Evolutionary conservation across 306 rosid genomes (phyloP), one percentile per base, ranked within the genome.

Genomic region (Prosopis cineraria): DNA sequence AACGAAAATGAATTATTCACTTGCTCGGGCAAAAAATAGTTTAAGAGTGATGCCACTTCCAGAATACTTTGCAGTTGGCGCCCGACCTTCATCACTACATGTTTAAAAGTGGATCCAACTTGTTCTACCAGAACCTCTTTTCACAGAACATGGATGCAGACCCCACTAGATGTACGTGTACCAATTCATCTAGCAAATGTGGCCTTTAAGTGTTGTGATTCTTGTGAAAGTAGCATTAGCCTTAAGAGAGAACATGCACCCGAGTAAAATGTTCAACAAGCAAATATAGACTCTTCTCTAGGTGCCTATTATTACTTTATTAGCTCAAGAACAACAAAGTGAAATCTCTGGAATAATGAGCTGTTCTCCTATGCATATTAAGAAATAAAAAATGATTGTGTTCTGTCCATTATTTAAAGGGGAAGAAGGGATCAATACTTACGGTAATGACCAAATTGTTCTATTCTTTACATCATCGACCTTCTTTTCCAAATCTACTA

Each of bases 361-460:
- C 27, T 60, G 47, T 43, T 55, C 33, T 40, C 17, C 22, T 37
- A 50, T 73, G 71, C 74, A 70, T 60, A 70, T 70, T 56, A 5
- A 73, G 58, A 82, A 73, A 68, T 27, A 78, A 64, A 36, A 73
- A 58, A 31, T 5, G 68, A n/a, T 45, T 55, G 59, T 31, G 66
- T n/a, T 17, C 40, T 80, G 47, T 39, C 37, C 36, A 10, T 12
- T 56, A 22, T 40, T 24, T 3, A 55, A 40, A 7, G 67, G 47
- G 66, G 43, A 39, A 68, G 36, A 80, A 82, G 65, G 30, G 52
- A 75, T 8, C 37, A 72, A 78, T 41, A 88, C 98, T 88, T 90
- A 94, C 98, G 97, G 98, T 70, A 94, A 84, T 75, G 93, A 88
- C 97, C 97, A 92, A 81, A 94, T 90, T 69, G 90, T 88, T 83